These are phyloP conservation scores for Tritrichomonas musculus DNA, from an alignment of 208 protist species.

Conservation along the genomic window DNA sequence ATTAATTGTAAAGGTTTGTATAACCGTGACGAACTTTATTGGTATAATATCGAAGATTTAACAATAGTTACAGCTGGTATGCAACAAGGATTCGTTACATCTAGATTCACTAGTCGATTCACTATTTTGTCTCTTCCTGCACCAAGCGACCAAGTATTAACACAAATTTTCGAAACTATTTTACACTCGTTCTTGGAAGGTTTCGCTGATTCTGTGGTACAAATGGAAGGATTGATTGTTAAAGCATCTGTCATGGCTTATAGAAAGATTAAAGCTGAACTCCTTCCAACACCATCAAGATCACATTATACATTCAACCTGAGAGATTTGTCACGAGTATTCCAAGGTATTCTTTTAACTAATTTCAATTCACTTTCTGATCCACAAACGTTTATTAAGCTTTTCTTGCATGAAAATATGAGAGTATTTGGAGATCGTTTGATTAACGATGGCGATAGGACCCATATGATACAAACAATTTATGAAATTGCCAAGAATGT, in stretches of 20 bases:
- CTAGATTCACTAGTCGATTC: conserved; percentile 90
- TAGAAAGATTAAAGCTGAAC: conserved; percentile 41
- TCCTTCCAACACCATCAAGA: conserved; percentile 58
- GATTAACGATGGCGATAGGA: conserved; percentile 49
- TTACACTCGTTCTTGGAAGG: conserved; percentile 45
- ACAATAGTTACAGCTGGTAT: conserved; percentile 58
- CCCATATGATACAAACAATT: conserved; percentile 48
- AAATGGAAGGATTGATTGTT: conserved; percentile 41
- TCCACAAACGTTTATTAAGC: conserved; percentile 41
- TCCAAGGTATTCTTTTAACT: conserved; percentile 28
- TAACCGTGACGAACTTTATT: conserved; percentile 82
- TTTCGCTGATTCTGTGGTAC: conserved; percentile 45
- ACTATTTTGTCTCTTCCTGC: conserved; percentile 61
- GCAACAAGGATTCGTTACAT: conserved; percentile 62
- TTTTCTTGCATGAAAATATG: conserved; percentile 62
- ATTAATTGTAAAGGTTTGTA: conserved; percentile 89
- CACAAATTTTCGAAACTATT: conserved; percentile 56
- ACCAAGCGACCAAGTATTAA: conserved; percentile 42
- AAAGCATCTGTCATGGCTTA: conserved; percentile 51
- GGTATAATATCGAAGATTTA: conserved; percentile 77
- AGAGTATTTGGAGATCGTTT: conserved; percentile 62
- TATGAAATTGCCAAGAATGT: conserved; percentile 36
- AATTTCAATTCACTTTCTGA: not conserved
- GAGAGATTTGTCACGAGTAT: conserved; percentile 56
- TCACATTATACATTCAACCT: conserved; percentile 65